Evolutionary conservation across 169 alveolate species (phyloP), one percentile per base, ranked within the genome.

Genomic region (Cyclospora cayetanensis): DNA sequence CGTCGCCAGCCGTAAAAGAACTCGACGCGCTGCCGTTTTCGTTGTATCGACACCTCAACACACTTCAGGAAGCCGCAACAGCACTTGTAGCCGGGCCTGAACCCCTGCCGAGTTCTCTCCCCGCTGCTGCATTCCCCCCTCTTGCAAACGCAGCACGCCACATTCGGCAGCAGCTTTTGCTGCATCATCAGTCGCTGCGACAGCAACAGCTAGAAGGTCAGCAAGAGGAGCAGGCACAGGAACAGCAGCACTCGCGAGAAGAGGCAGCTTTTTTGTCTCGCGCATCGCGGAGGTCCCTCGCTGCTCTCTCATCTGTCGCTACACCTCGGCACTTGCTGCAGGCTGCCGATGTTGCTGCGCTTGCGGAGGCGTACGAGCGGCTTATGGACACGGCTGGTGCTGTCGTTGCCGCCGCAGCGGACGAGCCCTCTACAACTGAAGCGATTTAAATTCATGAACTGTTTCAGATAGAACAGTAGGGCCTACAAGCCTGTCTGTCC

Each of bases 311-410:
- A 22, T 53, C 34, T 18, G 4, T 18, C 37, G 9, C 9, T 39
- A 46, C 60, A 46, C 84, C 63, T 2, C 84, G 37, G 3, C 60
- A 41, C 41, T n/a, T 74, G 60, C 52, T 74, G 4, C 41, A 39
- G 37, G 84, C 84, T 39, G 84, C 84, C 25, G 84, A 74, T 39
- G 84, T 74, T 74, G 53, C 63, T 74, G 84, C 84, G 1, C 63
- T 74, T 15, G 84, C 84, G 15, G 84, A 53, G 4, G 22, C 53
- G 2, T 74, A 74, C 84, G 63, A 74, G 41, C 27, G 29, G 41
- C 80, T 68, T 34, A 50, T 29, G 31, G 80, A 42, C 37, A 27
- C 80, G 31, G 80, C 80, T 66, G 50, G 52, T 66, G 80, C 80
- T 66, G 80, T 60, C 41, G 84, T 60, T 39, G 63, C 63, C 11